These are phyloP conservation scores for Aleurites moluccanus DNA, from an alignment of 441 rosid species.

Conservation along the genomic window DNA sequence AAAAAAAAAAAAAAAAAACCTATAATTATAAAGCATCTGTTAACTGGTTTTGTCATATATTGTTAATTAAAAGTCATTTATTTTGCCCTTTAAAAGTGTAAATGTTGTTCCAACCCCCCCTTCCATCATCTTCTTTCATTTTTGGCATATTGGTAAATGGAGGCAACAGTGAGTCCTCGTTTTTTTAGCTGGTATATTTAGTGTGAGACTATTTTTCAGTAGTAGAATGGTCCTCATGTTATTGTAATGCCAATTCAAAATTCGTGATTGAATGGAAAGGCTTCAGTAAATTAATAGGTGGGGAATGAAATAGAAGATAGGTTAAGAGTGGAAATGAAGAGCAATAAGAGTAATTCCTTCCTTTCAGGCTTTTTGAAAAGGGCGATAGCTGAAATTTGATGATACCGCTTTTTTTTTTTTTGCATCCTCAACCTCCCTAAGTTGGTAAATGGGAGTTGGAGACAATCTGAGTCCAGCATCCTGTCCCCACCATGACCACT, in stretches of 20 bases:
- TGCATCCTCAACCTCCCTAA: background rate
- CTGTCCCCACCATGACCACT: background rate
- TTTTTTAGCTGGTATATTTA: background rate
- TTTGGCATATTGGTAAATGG: background rate
- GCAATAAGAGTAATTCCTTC: background rate
- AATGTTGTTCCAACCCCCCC: background rate
- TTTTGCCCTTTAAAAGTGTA: background rate
- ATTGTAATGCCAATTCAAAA: background rate
- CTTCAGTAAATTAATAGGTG: too few relatives aligned
- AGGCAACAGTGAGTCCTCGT: background rate
- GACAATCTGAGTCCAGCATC: background rate
- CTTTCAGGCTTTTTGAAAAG: background rate
- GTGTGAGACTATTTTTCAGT: background rate
- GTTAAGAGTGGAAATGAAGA: background rate
- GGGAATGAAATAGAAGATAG: background rate
- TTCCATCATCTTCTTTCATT: background rate
- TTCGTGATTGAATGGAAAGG: background rate
- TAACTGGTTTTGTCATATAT: background rate
- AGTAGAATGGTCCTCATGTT: constrained; percentile 2
- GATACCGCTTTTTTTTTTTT: background rate
- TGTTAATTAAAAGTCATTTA: background rate
- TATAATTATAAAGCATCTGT: background rate
- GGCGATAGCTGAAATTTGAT: background rate
- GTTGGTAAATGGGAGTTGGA: background rate
- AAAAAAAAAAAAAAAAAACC: too few relatives aligned